Conservation (phyloP, 2,329 filamentous ascomycete genomes). For the Pseudogymnoascus sp. region DNA sequence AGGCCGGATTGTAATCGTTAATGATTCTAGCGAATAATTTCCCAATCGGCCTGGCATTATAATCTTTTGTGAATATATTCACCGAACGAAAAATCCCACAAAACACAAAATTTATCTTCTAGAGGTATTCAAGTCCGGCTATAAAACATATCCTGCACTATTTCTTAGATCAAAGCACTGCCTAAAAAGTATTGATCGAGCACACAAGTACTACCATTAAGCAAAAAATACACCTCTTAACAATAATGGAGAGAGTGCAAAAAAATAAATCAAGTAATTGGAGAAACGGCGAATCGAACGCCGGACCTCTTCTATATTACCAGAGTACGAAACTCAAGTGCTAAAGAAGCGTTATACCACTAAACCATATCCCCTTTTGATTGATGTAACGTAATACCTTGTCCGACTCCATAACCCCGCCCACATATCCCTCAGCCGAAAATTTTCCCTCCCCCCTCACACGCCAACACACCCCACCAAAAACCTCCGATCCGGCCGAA, state of each 20-base stretch:
- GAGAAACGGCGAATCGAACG: conserved; percentile 8
- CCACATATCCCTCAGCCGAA: neutral
- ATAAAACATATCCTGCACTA: neutral
- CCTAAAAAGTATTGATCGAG: neutral
- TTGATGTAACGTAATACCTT: neutral
- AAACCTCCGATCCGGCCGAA: neutral
- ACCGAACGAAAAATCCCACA: neutral
- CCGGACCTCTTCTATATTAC: conserved; percentile 8
- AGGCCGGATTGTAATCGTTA: neutral
- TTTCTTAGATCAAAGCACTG: neutral
- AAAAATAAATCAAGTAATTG: conserved; percentile 4
- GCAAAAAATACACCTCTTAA: neutral
- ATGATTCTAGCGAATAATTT: neutral
- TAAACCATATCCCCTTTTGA: conserved; percentile 6
- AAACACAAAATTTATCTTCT: neutral
- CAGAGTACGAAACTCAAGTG: conserved; percentile 4
- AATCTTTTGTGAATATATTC: neutral
- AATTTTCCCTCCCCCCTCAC: neutral
- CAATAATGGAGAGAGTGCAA: neutral
- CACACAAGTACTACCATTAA: neutral
- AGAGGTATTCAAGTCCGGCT: neutral
- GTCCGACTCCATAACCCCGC: neutral
- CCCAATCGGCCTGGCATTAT: neutral
- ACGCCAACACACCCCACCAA: neutral
- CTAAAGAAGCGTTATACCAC: conserved; percentile 8